phyloP scores from a whole-genome alignment of 2,329 filamentous ascomycete species.

The Exophiala sideris region DNA sequence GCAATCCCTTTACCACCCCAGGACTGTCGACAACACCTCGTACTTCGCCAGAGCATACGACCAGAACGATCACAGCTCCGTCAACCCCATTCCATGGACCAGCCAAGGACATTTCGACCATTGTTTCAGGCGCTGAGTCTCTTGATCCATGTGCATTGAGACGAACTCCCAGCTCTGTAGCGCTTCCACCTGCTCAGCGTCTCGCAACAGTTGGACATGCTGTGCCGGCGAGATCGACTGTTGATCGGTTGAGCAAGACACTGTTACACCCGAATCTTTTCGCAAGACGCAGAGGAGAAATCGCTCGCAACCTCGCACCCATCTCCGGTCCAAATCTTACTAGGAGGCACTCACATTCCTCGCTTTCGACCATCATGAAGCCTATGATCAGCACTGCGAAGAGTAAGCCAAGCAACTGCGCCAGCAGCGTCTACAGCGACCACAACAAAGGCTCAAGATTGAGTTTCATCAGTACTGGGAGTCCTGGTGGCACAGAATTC shows the following conservation, averaged over 20 bases:
- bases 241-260: neutral
- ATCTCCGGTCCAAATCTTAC: neutral
- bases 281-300: constrained; percentile 2
- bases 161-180: constrained; percentile 14
- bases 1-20: constrained; percentile 16
- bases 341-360: constrained; percentile 14
- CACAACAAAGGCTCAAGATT: constrained; percentile 16
- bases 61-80: neutral
- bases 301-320: constrained; percentile 4
- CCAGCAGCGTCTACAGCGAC: constrained; percentile 25
- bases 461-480: constrained; percentile 9
- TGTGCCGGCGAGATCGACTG: neutral
- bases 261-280: neutral
- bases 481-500: neutral
- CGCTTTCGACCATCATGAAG: constrained; percentile 17
- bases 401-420: constrained; percentile 6
- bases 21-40: constrained; percentile 12
- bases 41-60: constrained; percentile 13
- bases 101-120: neutral
- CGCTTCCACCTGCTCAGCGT: constrained; percentile 7
- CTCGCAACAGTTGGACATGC: neutral
- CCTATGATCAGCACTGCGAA: constrained; percentile 7
- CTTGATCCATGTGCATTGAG: neutral
- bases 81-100: constrained; percentile 10
- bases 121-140: neutral